A percentile compares a stretch with the other conserved stretches of the same genome.
phyloP scores from a whole-genome alignment of 108 stramenopile genomes.

The Aureococcus anophagefferens region DNA sequence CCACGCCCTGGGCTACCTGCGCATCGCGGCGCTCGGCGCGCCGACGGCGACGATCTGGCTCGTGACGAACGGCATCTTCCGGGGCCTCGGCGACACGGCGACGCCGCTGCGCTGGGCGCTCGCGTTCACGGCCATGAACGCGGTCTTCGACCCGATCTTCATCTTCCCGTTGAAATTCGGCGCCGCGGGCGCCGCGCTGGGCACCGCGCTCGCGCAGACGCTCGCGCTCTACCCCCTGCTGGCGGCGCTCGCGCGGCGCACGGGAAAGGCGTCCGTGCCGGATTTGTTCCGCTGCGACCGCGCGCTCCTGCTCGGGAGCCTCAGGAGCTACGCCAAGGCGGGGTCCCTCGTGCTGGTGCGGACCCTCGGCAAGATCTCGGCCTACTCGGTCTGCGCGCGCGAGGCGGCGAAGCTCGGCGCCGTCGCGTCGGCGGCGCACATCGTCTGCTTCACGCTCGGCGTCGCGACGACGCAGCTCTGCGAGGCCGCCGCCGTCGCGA shows the following conservation, averaged over 20 bases:
- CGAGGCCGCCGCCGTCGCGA: constrained; percentile 69
- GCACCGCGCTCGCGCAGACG: constrained; percentile 75
- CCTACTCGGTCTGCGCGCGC: constrained; percentile 72
- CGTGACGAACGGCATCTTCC: constrained; percentile 80
- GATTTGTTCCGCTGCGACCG: constrained; percentile 23
- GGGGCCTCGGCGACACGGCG: constrained; percentile 78
- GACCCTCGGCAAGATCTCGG: constrained; percentile 71
- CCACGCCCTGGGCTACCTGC: constrained; percentile 68
- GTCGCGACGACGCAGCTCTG: constrained; percentile 86
- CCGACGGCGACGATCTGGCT: constrained; percentile 80
- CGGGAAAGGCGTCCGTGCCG: too few relatives aligned
- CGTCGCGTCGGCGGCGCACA: constrained; percentile 75
- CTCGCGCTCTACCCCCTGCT: constrained; percentile 64
- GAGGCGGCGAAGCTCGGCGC: constrained; percentile 61
- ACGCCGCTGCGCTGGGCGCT: constrained; percentile 73
- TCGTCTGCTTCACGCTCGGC: constrained; percentile 79
- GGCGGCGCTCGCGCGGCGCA: constrained; percentile 40
- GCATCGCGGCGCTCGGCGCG: constrained; percentile 65
- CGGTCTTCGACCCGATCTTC: constrained; percentile 70
- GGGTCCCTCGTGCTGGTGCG: constrained; percentile 65
- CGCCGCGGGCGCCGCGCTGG: constrained; percentile 77
- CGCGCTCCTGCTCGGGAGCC: constrained; percentile 1
- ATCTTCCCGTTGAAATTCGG: constrained; percentile 70
- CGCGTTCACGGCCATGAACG: constrained; percentile 65
- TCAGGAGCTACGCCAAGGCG: constrained; percentile 60